A percentile compares a stretch with the other conserved stretches of the same genome.
Evolutionary conservation across 2,329 filamentous ascomycete genomes (phyloP).

Genomic region (Harringtonia lauricola): DNA sequence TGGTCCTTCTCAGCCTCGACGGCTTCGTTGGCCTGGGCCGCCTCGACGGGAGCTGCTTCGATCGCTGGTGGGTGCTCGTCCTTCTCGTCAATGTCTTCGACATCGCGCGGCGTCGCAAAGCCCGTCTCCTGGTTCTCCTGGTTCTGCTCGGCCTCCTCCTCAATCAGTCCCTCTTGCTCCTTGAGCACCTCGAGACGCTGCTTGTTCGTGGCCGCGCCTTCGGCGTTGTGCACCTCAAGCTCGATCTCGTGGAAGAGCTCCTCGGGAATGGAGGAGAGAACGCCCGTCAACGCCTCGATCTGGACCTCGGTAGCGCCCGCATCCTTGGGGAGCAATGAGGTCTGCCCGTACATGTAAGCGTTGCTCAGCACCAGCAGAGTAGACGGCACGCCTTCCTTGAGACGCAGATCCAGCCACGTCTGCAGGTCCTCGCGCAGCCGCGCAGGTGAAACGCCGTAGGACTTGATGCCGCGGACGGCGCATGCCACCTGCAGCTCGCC

Average conservation of each 20-base stretch:
- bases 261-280: constrained; percentile 89
- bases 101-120: constrained; percentile 67
- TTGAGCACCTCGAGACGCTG: constrained; percentile 95
- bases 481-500: constrained; percentile 86
- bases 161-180: constrained; percentile 96
- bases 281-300: constrained; percentile 85
- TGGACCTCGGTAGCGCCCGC: constrained; percentile 82
- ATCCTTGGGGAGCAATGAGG: constrained; percentile 12
- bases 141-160: constrained; percentile 92
- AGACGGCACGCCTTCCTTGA: constrained; percentile 91
- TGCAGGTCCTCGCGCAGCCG: constrained; percentile 81
- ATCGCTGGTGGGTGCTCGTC: constrained; percentile 50
- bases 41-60: constrained; percentile 27
- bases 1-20: constrained; percentile 42
- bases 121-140: constrained; percentile 67
- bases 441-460: constrained; percentile 81
- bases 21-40: constrained; percentile 41
- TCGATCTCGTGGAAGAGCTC: constrained; percentile 99
- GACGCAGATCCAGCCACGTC: constrained; percentile 86
- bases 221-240: constrained; percentile 91
- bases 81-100: constrained; percentile 90
- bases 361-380: constrained; percentile 93
- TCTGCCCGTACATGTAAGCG: constrained; percentile 89
- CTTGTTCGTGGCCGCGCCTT: constrained; percentile 97
- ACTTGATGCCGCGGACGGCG: constrained; percentile 83